These are phyloP conservation scores for Aquanectria penicillioides DNA, from an alignment of 2,329 filamentous ascomycete species.

Conservation along the genomic window DNA sequence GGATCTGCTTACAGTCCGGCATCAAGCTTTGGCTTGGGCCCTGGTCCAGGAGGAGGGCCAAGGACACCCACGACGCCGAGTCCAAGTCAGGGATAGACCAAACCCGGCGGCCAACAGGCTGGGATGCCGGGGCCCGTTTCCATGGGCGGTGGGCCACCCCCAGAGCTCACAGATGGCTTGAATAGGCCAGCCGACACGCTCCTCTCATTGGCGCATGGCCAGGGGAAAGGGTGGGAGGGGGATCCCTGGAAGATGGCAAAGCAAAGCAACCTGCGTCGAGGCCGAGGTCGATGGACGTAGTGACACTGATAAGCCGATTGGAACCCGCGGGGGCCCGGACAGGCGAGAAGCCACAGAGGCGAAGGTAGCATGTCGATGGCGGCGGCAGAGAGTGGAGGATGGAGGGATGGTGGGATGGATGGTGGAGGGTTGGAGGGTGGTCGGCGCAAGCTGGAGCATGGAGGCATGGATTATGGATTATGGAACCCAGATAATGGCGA, in stretches of 20 bases:
- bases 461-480: too few species aligned
- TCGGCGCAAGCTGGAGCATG: too few species aligned
- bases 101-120: constrained; percentile 36
- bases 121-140: constrained; percentile 34
- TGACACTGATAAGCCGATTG: constrained; percentile 27
- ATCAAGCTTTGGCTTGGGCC: constrained; percentile 26
- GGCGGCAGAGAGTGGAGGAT: not conserved
- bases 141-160: constrained; percentile 25
- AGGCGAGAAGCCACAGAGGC: not conserved
- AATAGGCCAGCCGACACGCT: constrained; percentile 13
- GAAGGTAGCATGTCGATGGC: not conserved
- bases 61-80: constrained; percentile 12
- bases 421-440: too few species aligned
- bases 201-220: constrained; percentile 26
- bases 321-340: constrained; percentile 20
- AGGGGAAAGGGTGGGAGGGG: constrained; percentile 10
- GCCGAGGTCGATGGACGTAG: constrained; percentile 13
- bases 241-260: constrained; percentile 11
- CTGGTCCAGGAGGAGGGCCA: constrained; percentile 8
- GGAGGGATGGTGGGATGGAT: not conserved
- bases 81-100: constrained; percentile 24
- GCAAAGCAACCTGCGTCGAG: constrained; percentile 1
- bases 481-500: too few species aligned
- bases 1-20: constrained; percentile 31
- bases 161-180: constrained; percentile 23